Evolutionary conservation across 1,284 basidiomycete genomes (phyloP).

Genomic region (Cutaneotrichosporon arboriforme): DNA sequence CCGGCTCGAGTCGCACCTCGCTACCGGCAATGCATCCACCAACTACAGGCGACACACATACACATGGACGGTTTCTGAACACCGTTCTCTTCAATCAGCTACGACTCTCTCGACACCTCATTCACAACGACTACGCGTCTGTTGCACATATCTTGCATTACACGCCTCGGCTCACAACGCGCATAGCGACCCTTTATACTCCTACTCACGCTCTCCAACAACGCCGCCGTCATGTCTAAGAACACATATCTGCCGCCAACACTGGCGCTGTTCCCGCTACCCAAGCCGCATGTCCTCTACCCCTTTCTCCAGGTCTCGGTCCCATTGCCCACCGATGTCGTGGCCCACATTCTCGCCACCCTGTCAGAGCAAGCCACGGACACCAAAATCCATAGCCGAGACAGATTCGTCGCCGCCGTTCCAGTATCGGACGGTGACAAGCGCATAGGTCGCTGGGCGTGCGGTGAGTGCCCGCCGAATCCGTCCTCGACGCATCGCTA

Average conservation of each 20-base stretch:
- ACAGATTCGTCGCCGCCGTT: slow-evolving; percentile 30
- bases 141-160: no score
- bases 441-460: slow-evolving; percentile 41
- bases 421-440: slow-evolving; percentile 40
- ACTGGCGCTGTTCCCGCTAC: slow-evolving; percentile 37
- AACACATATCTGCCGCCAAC: slow-evolving; percentile 34
- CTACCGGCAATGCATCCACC: no score
- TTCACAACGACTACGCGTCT: no score
- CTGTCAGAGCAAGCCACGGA: slow-evolving; percentile 26
- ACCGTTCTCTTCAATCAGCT: no score
- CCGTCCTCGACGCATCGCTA: slow-evolving; percentile 9
- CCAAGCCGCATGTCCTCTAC: slow-evolving; percentile 37
- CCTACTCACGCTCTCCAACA: not conserved
- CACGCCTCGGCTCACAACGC: not conserved
- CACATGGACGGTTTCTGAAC: no score
- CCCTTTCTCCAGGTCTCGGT: slow-evolving; percentile 32
- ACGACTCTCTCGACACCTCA: no score
- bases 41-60: no score
- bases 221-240: slow-evolving; percentile 10
- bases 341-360: slow-evolving; percentile 30
- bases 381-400: slow-evolving; percentile 19
- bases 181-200: not conserved
- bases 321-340: slow-evolving; percentile 26
- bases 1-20: no score
- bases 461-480: slow-evolving; percentile 18